These are phyloP conservation scores for Penicillium cosmopolitanum DNA, from an alignment of 495 filamentous ascomycete species.

Conservation along the genomic window DNA sequence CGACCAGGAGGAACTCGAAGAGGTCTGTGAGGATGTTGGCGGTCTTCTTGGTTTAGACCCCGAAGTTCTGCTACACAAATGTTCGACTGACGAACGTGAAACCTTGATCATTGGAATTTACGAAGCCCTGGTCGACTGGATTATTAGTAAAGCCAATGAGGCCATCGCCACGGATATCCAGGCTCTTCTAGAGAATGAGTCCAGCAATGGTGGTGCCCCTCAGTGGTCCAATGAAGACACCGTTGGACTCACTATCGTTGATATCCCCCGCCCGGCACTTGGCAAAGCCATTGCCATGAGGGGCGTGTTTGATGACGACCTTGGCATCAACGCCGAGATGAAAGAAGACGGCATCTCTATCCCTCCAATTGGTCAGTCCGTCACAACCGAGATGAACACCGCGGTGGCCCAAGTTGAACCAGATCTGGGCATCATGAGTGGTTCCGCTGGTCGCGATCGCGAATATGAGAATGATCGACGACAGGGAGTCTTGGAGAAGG, in stretches of 20 bases:
- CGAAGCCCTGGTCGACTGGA: constrained; percentile 94
- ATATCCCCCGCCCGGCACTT: constrained; percentile 77
- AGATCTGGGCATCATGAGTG: constrained; percentile 76
- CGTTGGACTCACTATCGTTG: constrained; percentile 85
- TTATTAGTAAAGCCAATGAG: constrained; percentile 86
- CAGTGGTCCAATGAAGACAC: constrained; percentile 75
- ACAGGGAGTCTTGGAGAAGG: constrained; percentile 83
- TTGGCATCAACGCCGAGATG: constrained; percentile 98
- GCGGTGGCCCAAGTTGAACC: constrained; percentile 78
- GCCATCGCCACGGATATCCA: constrained; percentile 78
- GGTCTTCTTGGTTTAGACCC: constrained; percentile 85
- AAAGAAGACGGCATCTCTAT: constrained; percentile 87
- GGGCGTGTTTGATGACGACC: constrained; percentile 85
- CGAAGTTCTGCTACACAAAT: constrained; percentile 76
- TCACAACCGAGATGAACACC: constrained; percentile 81
- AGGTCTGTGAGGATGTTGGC: constrained; percentile 87
- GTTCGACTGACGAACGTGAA: constrained; percentile 80
- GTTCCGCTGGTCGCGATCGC: constrained; percentile 66
- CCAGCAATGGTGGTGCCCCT: constrained; percentile 50
- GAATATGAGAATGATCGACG: constrained; percentile 80
- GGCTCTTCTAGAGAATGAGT: constrained; percentile 65
- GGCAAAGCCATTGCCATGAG: constrained; percentile 85
- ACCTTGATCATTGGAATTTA: constrained; percentile 85
- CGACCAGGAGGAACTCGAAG: constrained; percentile 83
- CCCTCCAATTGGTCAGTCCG: constrained; percentile 68